Percentiles rank a stretch among this genome's conserved stretches.
Conservation (phyloP, 108 stramenopile species). For the Fragilaria radians region DNA sequence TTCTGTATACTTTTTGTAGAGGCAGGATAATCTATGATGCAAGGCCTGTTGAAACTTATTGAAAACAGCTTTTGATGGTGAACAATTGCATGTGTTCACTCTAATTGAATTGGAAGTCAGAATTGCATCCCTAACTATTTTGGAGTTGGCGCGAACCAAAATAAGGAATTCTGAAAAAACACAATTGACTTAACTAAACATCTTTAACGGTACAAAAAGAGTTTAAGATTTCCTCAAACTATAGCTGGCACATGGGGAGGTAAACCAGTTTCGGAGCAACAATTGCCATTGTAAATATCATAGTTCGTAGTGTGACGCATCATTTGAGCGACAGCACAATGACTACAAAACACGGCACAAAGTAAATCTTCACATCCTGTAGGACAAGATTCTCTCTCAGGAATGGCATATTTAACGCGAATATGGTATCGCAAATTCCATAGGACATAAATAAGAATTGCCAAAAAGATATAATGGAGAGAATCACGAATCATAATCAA, state of each 20-base stretch:
- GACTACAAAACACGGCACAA: conserved; percentile 12
- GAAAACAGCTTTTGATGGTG: too few species aligned
- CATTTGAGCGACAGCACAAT: conserved; percentile 18
- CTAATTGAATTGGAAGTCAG: too few species aligned
- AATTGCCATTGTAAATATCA: conserved; percentile 9
- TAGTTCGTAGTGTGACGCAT: conserved; percentile 28
- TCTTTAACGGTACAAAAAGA: too few species aligned
- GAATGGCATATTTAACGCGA: conserved; percentile 17
- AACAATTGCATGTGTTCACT: too few species aligned
- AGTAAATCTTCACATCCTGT: conserved; percentile 22
- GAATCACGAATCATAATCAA: background rate
- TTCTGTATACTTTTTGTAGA: too few species aligned
- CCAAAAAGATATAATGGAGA: background rate
- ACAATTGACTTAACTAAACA: too few species aligned
- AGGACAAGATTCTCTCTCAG: conserved; percentile 3
- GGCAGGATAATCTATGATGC: too few species aligned
- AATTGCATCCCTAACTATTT: too few species aligned
- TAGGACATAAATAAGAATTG: background rate
- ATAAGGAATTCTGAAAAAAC: too few species aligned
- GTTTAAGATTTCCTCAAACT: too few species aligned
- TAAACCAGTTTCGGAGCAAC: conserved; percentile 19
- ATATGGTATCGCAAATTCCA: conserved; percentile 8
- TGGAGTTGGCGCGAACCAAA: too few species aligned
- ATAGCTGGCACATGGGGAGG: conserved; percentile 13
- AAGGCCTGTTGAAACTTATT: too few species aligned